Base-by-base conservation (phyloP, 345 rosid species). In the Reutealis trisperma region DNA sequence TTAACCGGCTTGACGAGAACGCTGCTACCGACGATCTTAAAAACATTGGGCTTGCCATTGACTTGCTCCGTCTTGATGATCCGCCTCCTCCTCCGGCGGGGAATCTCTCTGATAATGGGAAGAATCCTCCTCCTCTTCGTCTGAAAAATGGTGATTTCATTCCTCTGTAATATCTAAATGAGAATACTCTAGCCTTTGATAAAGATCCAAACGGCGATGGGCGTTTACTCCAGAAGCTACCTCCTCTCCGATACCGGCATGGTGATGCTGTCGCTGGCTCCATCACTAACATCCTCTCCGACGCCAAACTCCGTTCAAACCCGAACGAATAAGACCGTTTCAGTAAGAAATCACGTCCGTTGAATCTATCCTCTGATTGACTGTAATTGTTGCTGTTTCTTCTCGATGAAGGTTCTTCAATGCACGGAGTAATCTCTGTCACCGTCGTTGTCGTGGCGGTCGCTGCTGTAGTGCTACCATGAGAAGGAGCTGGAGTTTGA, bases 291-390 rank as follows among this genome's bases (percentile, higher is more conserved):
- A 89, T 86, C 77, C 95, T 90, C 78, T 93, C 98, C 60, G 98
- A 85, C 6, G 86, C 86, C 0, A 85, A 71, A 67, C 90, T 90
- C 74, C 98, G 81, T 83, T 93, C 98, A 84, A 87, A 91, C 1
- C 92, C 97, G 67, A 93, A 93, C 0, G 99, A 95, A 72, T 93
- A 89, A 0, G 98, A 95, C 52, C 98, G 74, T 82, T 93, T 95
- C 75, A 95, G 66, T 67, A 81, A 59, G 54, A 84, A 54, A 64
- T 79, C 86, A 21, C 84, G 80, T 13, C 87, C 89, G 49, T 78
- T 77, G 71, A 88, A 82, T 47, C 92, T 83, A 30, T 83, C 89
- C 66, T 87, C 94, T 2, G 88, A 85, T 7, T 71, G 67, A 27
- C 25, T 77, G 54, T 47, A 18, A 64, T 30, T 59, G 3, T 63